Conservation (phyloP, 2,329 filamentous ascomycete species). For the Rutstroemia sp. region DNA sequence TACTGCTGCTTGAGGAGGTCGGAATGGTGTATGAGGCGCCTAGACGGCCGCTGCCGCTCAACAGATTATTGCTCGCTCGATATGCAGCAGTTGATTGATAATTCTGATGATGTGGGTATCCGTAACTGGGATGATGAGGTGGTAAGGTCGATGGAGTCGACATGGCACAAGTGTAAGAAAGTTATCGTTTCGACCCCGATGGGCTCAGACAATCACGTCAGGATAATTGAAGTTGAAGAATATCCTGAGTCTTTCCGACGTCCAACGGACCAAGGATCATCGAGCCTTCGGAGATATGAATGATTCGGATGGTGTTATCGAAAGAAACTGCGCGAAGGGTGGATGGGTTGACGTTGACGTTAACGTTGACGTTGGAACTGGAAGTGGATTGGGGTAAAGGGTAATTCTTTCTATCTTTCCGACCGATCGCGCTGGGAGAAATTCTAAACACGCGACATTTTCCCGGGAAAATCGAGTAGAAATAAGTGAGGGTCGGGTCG, state of each 20-base stretch:
- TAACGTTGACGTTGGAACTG: slow-evolving; percentile 7
- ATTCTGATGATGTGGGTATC: slow-evolving; percentile 48
- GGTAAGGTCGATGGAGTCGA: slow-evolving; percentile 74
- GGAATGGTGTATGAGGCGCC: slow-evolving; percentile 26
- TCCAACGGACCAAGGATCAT: neutral
- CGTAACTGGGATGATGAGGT: slow-evolving; percentile 58
- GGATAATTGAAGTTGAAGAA: neutral
- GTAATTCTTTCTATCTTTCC: slow-evolving; percentile 10
- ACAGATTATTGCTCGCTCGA: slow-evolving; percentile 36
- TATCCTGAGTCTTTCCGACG: neutral
- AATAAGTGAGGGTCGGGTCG: neutral
- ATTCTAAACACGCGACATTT: slow-evolving; percentile 9
- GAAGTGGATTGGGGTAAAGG: slow-evolving; percentile 5
- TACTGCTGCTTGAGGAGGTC: slow-evolving; percentile 27
- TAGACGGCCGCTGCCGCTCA: slow-evolving; percentile 27
- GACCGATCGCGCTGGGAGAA: slow-evolving; percentile 7
- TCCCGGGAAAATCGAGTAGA: neutral
- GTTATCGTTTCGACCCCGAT: slow-evolving; percentile 17
- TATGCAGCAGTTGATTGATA: slow-evolving; percentile 49
- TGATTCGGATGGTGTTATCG: neutral
- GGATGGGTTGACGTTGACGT: slow-evolving; percentile 7
- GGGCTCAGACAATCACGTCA: slow-evolving; percentile 9
- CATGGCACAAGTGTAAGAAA: slow-evolving; percentile 41
- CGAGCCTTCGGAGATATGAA: neutral
- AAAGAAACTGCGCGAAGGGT: slow-evolving; percentile 1